phyloP scores from a whole-genome alignment of 768 basidiomycete genomes.

The Xanthoconium purpureum region DNA sequence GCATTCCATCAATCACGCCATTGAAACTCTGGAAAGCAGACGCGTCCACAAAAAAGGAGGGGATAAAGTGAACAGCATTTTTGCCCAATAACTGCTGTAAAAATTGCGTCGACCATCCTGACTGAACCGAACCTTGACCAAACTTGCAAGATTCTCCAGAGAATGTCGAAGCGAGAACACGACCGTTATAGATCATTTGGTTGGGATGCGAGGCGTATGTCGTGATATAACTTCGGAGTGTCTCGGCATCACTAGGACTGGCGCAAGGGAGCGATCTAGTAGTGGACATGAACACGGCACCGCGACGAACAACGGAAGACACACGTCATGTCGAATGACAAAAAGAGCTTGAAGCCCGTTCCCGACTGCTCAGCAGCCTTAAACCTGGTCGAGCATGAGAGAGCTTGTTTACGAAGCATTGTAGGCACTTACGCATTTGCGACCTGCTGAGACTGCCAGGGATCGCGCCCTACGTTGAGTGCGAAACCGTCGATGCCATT shows the following conservation, averaged over 20 bases:
- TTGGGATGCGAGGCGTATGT: constrained; percentile 55
- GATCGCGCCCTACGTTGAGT: constrained; percentile 63
- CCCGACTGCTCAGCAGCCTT: constrained; percentile 50
- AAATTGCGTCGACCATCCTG: constrained; percentile 61
- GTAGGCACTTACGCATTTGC: constrained; percentile 54
- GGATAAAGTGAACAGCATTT: constrained; percentile 57
- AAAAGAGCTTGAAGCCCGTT: constrained; percentile 65
- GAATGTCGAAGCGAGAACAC: constrained; percentile 67
- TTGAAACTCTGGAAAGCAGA: constrained; percentile 43
- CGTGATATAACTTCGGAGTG: constrained; percentile 52
- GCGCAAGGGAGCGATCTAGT: constrained; percentile 54
- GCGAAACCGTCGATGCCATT: constrained; percentile 69
- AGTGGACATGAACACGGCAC: neutral
- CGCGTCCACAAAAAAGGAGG: constrained; percentile 66
- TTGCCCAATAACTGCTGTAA: constrained; percentile 43
- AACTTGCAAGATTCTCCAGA: constrained; percentile 68
- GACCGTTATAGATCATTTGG: constrained; percentile 47
- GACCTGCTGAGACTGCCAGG: constrained; percentile 61
- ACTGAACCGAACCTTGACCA: constrained; percentile 47
- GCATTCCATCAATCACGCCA: constrained; percentile 54
- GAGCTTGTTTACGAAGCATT: constrained; percentile 7
- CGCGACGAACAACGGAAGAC: constrained; percentile 17
- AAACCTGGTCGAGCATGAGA: constrained; percentile 40
- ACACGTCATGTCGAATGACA: constrained; percentile 79
- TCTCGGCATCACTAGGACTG: constrained; percentile 44